These are phyloP conservation scores for Ceratobasidium papillatum DNA, from an alignment of 1,284 basidiomycete species.

Conservation along the genomic window DNA sequence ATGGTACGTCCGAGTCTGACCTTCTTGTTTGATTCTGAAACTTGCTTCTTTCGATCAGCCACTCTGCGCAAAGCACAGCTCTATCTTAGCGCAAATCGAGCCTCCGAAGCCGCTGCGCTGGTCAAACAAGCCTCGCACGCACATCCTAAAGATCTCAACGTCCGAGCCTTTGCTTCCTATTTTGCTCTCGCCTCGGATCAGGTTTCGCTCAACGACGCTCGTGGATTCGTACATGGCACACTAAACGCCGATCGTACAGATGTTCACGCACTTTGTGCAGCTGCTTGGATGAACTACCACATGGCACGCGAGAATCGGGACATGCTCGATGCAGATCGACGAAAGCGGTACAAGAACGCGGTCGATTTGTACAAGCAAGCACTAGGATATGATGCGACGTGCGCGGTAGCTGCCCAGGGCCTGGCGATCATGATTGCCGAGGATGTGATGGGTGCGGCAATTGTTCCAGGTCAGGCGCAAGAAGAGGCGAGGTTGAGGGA, in stretches of 20 bases:
- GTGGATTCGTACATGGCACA: conserved; percentile 85
- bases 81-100: conserved; percentile 69
- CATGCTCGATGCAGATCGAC: conserved; percentile 75
- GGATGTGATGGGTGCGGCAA: conserved; percentile 77
- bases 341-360: conserved; percentile 77
- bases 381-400: conserved; percentile 78
- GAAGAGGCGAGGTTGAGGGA: conserved; percentile 69
- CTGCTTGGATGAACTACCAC: conserved; percentile 84
- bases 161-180: conserved; percentile 90
- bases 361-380: conserved; percentile 94
- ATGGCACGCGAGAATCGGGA: conserved; percentile 75
- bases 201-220: conserved; percentile 61
- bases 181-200: conserved; percentile 65
- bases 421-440: conserved; percentile 92
- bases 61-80: conserved; percentile 90
- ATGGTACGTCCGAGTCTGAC: conserved; percentile 66
- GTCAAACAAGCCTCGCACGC: conserved; percentile 86
- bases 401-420: conserved; percentile 91
- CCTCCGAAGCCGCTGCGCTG: conserved; percentile 83
- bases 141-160: conserved; percentile 74
- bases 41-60: conserved; percentile 59
- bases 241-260: conserved; percentile 86
- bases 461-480: conserved; percentile 57
- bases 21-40: conserved; percentile 18
- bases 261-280: conserved; percentile 88